Percentiles rank a stretch among this genome's conserved stretches.
Evolutionary conservation across 768 basidiomycete genomes (phyloP).

Genomic region (Lentinula sp.): DNA sequence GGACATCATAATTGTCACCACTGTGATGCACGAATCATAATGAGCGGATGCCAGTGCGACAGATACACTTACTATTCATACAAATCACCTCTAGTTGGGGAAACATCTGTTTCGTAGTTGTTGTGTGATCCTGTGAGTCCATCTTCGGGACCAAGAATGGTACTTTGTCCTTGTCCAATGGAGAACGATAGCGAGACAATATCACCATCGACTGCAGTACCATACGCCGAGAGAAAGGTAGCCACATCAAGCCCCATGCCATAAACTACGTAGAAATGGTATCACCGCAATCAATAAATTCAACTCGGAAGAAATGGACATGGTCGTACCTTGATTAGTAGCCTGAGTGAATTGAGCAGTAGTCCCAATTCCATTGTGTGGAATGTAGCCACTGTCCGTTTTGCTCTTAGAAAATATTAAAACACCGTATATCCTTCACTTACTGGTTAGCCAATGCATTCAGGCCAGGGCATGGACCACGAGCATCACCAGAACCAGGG

Average conservation of each 20-base stretch:
- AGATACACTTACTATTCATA: background rate
- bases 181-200: background rate
- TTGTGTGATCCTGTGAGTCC: conserved; percentile 8
- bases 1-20: background rate
- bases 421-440: background rate
- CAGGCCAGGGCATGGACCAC: conserved; percentile 21
- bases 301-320: background rate
- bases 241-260: background rate
- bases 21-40: background rate
- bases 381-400: background rate
- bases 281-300: too few species aligned
- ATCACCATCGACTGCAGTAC: background rate
- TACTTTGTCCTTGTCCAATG: background rate
- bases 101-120: conserved; percentile 2
- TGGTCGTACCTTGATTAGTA: background rate
- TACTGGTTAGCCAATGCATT: conserved; percentile 24
- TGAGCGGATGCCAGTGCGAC: background rate
- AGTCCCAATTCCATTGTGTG: background rate
- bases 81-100: background rate
- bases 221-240: background rate
- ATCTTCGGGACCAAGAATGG: background rate
- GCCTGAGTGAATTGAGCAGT: background rate
- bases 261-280: background rate
- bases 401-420: background rate
- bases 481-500: background rate